Percentiles rank a stretch among this genome's conserved stretches.
These are phyloP conservation scores for Tulasnella sp. DNA, from an alignment of 768 basidiomycete genomes.

Conservation along the genomic window DNA sequence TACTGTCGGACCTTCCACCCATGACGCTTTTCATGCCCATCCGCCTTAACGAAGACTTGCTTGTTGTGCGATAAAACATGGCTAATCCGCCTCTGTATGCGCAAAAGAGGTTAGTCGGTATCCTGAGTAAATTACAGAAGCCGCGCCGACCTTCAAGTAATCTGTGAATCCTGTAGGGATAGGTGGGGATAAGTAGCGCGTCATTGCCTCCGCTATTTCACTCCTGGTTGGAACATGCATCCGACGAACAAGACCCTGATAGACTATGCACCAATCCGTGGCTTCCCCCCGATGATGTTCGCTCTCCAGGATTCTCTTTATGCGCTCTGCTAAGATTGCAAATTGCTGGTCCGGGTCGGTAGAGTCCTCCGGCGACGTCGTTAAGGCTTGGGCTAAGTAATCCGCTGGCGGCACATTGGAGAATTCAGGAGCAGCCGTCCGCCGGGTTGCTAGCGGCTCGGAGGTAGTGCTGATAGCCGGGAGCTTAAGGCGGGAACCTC, in stretches of 20 bases:
- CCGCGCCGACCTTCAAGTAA: background rate
- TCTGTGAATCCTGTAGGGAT: background rate
- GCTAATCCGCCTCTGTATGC: background rate
- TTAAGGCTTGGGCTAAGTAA: background rate
- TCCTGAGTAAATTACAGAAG: too few relatives aligned
- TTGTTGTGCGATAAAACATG: background rate
- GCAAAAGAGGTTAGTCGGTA: background rate
- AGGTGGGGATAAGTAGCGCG: background rate
- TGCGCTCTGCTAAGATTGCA: background rate
- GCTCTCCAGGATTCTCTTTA: background rate
- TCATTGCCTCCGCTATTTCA: background rate
- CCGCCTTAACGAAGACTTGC: background rate
- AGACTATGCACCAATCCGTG: background rate
- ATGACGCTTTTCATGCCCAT: background rate
- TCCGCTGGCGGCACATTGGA: background rate
- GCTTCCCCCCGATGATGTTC: background rate
- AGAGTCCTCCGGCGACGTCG: background rate
- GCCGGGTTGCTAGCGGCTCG: background rate
- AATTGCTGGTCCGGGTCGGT: background rate
- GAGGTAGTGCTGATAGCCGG: background rate
- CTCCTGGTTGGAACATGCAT: background rate
- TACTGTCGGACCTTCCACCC: background rate
- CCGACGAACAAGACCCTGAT: background rate
- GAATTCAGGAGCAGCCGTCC: background rate
- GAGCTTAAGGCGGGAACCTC: background rate